Base-by-base conservation (phyloP, 768 basidiomycete genomes). In the Lactarius deliciosus region DNA sequence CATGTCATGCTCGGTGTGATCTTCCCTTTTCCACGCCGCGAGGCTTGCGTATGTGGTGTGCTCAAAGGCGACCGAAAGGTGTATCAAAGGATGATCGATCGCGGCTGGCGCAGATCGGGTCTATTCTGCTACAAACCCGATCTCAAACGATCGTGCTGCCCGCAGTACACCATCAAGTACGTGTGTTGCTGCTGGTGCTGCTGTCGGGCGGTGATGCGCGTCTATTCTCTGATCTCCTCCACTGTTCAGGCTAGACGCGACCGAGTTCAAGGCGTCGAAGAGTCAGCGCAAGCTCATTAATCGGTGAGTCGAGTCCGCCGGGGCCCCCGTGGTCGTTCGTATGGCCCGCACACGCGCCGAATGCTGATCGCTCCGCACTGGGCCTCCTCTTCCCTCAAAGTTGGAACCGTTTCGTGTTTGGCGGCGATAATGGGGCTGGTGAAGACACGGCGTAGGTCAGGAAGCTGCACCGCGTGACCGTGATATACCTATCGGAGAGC, bases 161-260 rank as follows among this genome's bases (percentile, higher is more conserved):
- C 96, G 0, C 91, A 94, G 70, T 96, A 97, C 74, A 94, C 96
- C 3, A 98, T 98, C 75, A 92, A 86, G 94, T 91, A 71, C 63
- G 80, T 74, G 59, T 53, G 47, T 0, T 18, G 43, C 43, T 45
- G 43, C 43, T 18, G 43, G 8, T 8, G 43, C 30, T 30, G 30
- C 30, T 1, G 20, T 2, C 2, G 25, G 25, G 25, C 18, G 20
- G 45, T 34, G 71, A 68, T 59, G 34, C 57, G 25, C 16, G 25
- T 28, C 25, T 28, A 28, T 28, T 28, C 54, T 55, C 6, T 53
- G 7, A 34, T 25, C 5, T 15, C 16, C 28, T 10, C 38, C 55
- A 11, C 15, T 72, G 32, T 10, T 3, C 36, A 92, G 90, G 74
- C 81, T 92, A 60, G 91, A 90, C 74, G 86, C 85, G 3, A 73